Base-by-base conservation (phyloP, 768 basidiomycete species). In the Harrya chromipes region DNA sequence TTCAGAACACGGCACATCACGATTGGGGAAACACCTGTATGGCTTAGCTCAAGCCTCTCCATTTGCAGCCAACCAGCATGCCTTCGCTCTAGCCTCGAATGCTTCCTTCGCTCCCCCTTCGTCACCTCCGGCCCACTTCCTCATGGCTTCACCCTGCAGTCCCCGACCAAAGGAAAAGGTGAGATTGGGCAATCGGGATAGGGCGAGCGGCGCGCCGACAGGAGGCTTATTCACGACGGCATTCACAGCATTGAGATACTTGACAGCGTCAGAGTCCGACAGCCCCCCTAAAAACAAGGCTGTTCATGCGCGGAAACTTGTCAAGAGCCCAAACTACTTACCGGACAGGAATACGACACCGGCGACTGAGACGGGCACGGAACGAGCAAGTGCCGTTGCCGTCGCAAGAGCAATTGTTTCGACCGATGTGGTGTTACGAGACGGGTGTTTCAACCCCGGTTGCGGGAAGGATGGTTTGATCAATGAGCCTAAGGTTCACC, bases 391-490 rank as follows among this genome's bases (percentile, higher is more conserved):
- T 21, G 73, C 67, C 6, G 73, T 74, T 14, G 72, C 72, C 4
- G 74, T 77, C 4, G 77, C 77, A 17, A 74, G 59, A 6, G 72
- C 76, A 43, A 80, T 74, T 6, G 74, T 68, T 23, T 72, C 69
- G 14, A 72, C 54, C 16, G 72, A 71, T 1, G 67, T 67, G 23
- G 53, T 67, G 8, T 53, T 56, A 31, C 74, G 69, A 16, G 71
- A 72, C 1, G 70, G 66, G 44, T 74, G 69, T 51, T 75, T 70
- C 19, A 74, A 55, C 8, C 77, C 74, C 14, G 77, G 74, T 54
- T 79, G 77, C 24, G 77, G 70, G 65, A 79, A 80, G 1, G 75
- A 79, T 4, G 76, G 75, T 47, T 79, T 80, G 52, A 81, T 73
- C 37, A 79, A 66, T 6, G 75, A 72, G 19, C 76, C 77, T 79